Evolutionary conservation across 805 yeast species (phyloP).

Genomic region (Diddensiella caesifluorescens): DNA sequence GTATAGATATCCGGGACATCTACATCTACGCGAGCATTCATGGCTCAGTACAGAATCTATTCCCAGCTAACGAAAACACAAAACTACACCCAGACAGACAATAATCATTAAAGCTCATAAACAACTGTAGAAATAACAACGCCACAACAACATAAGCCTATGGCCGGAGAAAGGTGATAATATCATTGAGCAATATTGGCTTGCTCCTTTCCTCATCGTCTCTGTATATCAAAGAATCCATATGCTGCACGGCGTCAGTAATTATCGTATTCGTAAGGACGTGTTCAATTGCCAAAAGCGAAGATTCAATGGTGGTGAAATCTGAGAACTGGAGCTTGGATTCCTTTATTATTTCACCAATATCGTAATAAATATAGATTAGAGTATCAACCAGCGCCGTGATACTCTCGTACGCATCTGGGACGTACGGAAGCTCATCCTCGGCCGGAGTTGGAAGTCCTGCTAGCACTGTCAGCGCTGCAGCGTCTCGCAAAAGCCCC

Average conservation of each 20-base stretch:
- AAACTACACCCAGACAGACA: too few species aligned
- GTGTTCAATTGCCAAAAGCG: not conserved
- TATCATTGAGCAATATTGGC: too few species aligned
- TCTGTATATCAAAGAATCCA: not conserved
- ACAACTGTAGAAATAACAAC: too few species aligned
- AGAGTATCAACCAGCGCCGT: slow-evolving; percentile 16
- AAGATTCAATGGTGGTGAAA: not conserved
- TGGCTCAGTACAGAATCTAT: too few species aligned
- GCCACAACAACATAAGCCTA: too few species aligned
- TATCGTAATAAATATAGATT: not conserved
- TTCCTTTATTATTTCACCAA: not conserved
- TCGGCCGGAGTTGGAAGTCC: slow-evolving; percentile 9
- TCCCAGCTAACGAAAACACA: too few species aligned
- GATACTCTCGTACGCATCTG: slow-evolving; percentile 17
- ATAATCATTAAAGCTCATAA: too few species aligned
- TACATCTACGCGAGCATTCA: too few species aligned
- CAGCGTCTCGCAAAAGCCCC: slow-evolving; percentile 3
- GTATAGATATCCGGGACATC: slow-evolving; percentile 1
- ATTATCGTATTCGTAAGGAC: not conserved
- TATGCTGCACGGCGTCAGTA: not conserved
- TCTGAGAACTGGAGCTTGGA: not conserved
- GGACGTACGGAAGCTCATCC: slow-evolving; percentile 15
- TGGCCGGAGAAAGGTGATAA: too few species aligned
- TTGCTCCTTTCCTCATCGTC: not conserved
- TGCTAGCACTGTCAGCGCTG: slow-evolving; percentile 7